Evolutionary conservation across 163 green algal genomes (phyloP).

Genomic region (Chloroidium sp.): DNA sequence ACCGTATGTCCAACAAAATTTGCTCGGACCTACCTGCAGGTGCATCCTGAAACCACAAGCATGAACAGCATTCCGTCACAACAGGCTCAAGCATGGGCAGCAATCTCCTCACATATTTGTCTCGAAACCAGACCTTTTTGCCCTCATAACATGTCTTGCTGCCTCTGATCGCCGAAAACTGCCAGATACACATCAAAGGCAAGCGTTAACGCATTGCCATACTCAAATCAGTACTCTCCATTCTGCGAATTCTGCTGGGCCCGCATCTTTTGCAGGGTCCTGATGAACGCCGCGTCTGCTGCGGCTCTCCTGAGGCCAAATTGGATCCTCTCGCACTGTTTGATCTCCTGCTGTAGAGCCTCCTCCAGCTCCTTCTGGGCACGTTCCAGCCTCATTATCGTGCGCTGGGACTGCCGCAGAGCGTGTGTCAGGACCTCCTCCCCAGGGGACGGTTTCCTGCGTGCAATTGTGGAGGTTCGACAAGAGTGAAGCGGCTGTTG

Average conservation of each 20-base stretch:
- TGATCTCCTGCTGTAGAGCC: conserved; percentile 1
- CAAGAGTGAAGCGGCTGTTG: too few relatives aligned
- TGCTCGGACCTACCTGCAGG: too few relatives aligned
- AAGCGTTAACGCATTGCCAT: not conserved
- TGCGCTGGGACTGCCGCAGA: conserved; percentile 4
- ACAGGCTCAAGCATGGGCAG: too few relatives aligned
- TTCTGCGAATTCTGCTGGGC: not conserved
- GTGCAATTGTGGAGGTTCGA: too few relatives aligned
- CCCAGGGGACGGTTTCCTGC: not conserved
- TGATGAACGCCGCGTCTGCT: not conserved
- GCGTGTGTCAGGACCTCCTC: conserved; percentile 6
- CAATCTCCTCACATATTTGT: too few relatives aligned
- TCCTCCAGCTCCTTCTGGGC: conserved; percentile 3
- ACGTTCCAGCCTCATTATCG: not conserved
- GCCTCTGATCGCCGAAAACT: too few relatives aligned
- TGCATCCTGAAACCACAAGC: too few relatives aligned
- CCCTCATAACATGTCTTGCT: too few relatives aligned
- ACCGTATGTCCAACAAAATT: too few relatives aligned
- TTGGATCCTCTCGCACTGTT: not conserved
- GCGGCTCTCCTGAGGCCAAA: not conserved
- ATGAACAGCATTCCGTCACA: too few relatives aligned
- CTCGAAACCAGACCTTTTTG: too few relatives aligned
- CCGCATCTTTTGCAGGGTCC: not conserved
- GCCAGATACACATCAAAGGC: too few relatives aligned
- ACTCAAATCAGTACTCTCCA: not conserved